phyloP scores from a whole-genome alignment of 441 rosid genomes.

The Pelargonium australe region DNA sequence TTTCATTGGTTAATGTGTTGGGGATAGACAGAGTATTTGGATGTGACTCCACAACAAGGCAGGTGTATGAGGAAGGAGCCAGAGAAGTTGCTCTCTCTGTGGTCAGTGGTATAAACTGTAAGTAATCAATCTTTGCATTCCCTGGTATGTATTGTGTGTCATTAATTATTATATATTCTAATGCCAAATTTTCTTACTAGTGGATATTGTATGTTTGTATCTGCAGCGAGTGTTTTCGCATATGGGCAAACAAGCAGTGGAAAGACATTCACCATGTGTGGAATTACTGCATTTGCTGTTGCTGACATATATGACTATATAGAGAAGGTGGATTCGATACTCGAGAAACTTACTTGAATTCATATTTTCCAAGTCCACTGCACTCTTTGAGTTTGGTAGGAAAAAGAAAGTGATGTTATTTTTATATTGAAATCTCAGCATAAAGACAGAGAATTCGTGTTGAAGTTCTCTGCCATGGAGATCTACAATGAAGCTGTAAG shows the following conservation, averaged over 20 bases:
- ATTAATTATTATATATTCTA: background rate
- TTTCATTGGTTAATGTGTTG: conserved; percentile 15
- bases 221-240: conserved; percentile 91
- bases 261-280: conserved; percentile 70
- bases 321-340: conserved; percentile 41
- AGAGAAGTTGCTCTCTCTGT: conserved; percentile 75
- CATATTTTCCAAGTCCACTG: background rate
- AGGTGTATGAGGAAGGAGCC: conserved; percentile 75
- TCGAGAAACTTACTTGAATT: background rate
- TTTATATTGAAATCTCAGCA: conserved; percentile 36
- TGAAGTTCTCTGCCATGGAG: conserved; percentile 89
- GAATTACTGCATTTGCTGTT: conserved; percentile 68
- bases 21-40: conserved; percentile 68
- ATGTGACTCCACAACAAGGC: conserved; percentile 45
- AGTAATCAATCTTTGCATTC: conserved; percentile 22
- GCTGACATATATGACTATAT: conserved; percentile 79
- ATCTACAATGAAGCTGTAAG: conserved; percentile 89
- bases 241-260: conserved; percentile 98
- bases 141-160: background rate
- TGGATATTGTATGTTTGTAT: background rate
- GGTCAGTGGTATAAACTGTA: conserved; percentile 76
- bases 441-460: conserved; percentile 63
- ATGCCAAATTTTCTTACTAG: background rate
- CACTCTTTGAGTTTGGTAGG: background rate
- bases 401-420: background rate